Evolutionary conservation across 2,329 filamentous ascomycete genomes (phyloP), one percentile per base, ranked within the genome.

Genomic region (Uncinocarpus reesii): DNA sequence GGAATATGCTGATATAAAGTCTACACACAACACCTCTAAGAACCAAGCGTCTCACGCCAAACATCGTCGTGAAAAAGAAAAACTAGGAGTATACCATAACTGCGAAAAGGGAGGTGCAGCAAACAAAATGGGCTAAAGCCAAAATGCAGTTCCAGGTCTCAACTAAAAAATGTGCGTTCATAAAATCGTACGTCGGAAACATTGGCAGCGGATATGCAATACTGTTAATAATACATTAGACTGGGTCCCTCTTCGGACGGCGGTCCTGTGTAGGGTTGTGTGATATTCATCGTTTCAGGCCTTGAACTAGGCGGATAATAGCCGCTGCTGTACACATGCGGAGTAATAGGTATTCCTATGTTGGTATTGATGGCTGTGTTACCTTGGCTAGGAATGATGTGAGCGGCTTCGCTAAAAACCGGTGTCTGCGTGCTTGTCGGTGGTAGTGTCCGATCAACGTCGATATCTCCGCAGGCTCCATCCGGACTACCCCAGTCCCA

Each of bases 401-500:
- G 21, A 32, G 13, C 4, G 18, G n/a, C 21, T 1, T 45, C 42
- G 8, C 24, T 20, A 32, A 32, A 49, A 10, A n/a, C 7, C 16
- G 35, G 41, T 10, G 41, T 34, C 8, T 41, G 36, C 20, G 47
- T 23, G 16, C 20, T 45, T 11, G 47, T 49, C 23, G 34, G 13
- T 10, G 24, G 34, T 28, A 49, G 31, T 24, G 15, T 35, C 11
- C n/a, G 40, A 16, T 45, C 34, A 45, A 24, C 21, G 13, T 40
- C 35, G n/a, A 49, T 35, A 18, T 48, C 38, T 21, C 36, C 45
- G n/a, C 37, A 34, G 7, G 28, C 20, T 20, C 18, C n/a, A 18
- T 48, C 46, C 21, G 38, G 38, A n/a, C 38, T 48, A 21, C 38
- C 40, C 46, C 38, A 48, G 23, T 42, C 37, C 53, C 53, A 84